Evolutionary conservation across 352 stramenopile genomes (phyloP), one percentile per base, ranked within the genome.

Genomic region (Phytophthora fragariae): DNA sequence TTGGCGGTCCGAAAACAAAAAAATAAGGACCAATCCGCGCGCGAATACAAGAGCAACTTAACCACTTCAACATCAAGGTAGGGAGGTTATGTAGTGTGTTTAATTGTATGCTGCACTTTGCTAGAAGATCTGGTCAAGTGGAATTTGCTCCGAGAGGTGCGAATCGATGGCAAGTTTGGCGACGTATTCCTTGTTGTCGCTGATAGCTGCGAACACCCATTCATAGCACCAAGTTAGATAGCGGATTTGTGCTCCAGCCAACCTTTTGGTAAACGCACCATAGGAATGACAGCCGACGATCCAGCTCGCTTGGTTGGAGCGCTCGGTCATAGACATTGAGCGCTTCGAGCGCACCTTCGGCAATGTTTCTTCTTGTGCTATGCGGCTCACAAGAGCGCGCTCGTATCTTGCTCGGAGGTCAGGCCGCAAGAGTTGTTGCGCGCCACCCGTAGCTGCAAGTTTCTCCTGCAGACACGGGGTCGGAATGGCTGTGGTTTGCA

Each of bases 151-250:
- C 17, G 83, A 91, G 15, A 95, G 69, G 37, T 92, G 82, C 58
- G 88, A 93, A 70, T 95, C 84, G 54, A 92, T 92, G 39, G 85
- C 88, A 27, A 95, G 79, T 37, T 91, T 80, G 8, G 89, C 83
- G 27, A 93, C 80, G 73, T 93, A 93, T 57, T 92, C 82, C 56
- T 92, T 93, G 76, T 95, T 95, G 80, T 95, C 85, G 24, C 75
- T 89, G 62, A 93, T 92, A 39, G 88, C 83, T 94, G 41, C n/a
- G 14, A 6, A 41, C 35, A 8, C 7, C 11, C 35, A 41, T 41
- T 12, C 12, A 19, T n/a, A 47, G 5, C 41, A 49, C n/a, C 14
- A n/a, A 19, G 14, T 21, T 49, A n/a, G 17, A 49, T 21, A 6
- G 14, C 41, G n/a, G 14, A 44, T 11, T 50, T 19, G 15, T 7